Conservation (phyloP, 345 rosid species). For the Hypericum androsaemum region DNA sequence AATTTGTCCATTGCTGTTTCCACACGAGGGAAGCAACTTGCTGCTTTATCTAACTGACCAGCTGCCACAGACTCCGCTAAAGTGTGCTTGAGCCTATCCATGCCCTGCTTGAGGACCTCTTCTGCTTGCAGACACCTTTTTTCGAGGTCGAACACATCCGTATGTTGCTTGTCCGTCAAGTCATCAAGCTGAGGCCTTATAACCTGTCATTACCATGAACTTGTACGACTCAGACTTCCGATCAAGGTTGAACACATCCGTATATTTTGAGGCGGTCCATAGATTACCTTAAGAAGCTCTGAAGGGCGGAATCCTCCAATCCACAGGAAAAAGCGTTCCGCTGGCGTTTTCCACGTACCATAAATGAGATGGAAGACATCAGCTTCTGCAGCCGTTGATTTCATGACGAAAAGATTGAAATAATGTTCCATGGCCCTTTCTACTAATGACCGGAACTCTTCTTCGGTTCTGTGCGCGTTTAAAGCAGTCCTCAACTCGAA, state of each 20-base stretch:
- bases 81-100: conserved; percentile 73
- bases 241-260: neutral
- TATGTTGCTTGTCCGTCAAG: conserved; percentile 48
- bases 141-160: conserved; percentile 37
- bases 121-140: conserved; percentile 91
- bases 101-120: conserved; percentile 89
- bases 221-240: conserved; percentile 1
- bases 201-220: conserved; percentile 35
- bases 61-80: conserved; percentile 61
- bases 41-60: conserved; percentile 51
- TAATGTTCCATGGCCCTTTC: conserved; percentile 62
- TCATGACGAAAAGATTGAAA: conserved; percentile 72
- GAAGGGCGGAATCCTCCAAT: conserved; percentile 95
- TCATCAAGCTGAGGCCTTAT: conserved; percentile 62
- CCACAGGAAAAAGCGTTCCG: conserved; percentile 93
- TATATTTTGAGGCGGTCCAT: neutral
- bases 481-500: conserved; percentile 51
- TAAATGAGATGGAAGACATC: conserved; percentile 79
- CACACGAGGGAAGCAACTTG: conserved; percentile 42
- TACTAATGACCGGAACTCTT: conserved; percentile 56
- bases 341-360: conserved; percentile 82
- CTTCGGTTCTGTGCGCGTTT: conserved; percentile 43
- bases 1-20: conserved; percentile 64
- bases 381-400: conserved; percentile 58
- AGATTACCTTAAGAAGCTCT: conserved; percentile 77